Evolutionary conservation across 805 yeast genomes (phyloP), one percentile per base, ranked within the genome.

Genomic region (Candida coquimbonensis): DNA sequence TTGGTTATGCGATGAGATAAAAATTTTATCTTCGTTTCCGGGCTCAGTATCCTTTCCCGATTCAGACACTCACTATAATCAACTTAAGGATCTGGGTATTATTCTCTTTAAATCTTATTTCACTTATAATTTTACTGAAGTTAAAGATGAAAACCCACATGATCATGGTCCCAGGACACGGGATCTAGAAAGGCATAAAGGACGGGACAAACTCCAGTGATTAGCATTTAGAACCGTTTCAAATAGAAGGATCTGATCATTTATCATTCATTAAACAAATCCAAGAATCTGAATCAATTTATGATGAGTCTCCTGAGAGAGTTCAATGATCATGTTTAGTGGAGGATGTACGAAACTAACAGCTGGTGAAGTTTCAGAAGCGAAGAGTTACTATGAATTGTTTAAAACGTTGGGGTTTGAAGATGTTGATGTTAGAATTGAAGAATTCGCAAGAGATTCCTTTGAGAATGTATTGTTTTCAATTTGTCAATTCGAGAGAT

Each of bases 201-300:
- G 54, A 66, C 7, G 90, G 90, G 0, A 63, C 64, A 17, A 44
- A 50, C 4, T 61, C 69, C 11, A 61, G 60, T 1, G 87, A 84
- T 52, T 87, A 95, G 96, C 54, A 54, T 19, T 59, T 87, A 42
- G 89, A 78, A 11, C 64, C 78, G 0, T 86, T 86, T 54, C 95
- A 87, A 60, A 46, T 65, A 7, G 84, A 80, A 49, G 87, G 89
- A 0, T 60, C 77, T 14, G 93, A 87, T 54, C 89, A 85, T 53
- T 53, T 77, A 4, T 68, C 80, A 21, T 85, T 85, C 61, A 69
- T 77, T 14, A 71, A 78, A 37, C 95, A 87, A 59, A 17, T 17
- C 19, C 19, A 17, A 17, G 19, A 17, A 17, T 17, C 19, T 17
- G 3, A 17, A 17, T 17, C 19, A 17, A 17, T 17, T 17, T 17